Base-by-base conservation (phyloP, 2,329 filamentous ascomycete species). In the Aureobasidium sp. region DNA sequence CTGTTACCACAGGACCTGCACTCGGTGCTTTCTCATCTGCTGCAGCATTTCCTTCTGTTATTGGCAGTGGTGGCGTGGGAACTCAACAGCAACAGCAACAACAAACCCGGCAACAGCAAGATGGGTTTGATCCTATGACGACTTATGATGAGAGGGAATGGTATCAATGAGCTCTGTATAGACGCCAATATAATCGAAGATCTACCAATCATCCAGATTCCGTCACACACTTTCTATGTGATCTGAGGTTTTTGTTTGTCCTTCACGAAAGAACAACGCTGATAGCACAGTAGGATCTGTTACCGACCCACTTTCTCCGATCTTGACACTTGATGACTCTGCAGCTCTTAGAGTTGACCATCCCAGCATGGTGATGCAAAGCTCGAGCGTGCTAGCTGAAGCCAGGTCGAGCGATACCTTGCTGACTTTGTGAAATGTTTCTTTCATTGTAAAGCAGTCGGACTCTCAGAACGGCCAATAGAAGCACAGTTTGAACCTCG, bases 131-230 rank as follows among this genome's bases (percentile, higher is more conserved):
- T 4, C 27, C 29, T 41, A 59, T 63, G 62, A 59, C 62, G 29
- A 60, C 24, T 60, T 63, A 63, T 47, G 48, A 63, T 34, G 62
- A 63, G 48, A 32, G 56, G 26, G 62, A 63, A 26, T 63, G 62
- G 62, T 63, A 63, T 50, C 62, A 63, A 39, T 63, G 60, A 62
- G 51, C 20, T 51, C 3, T 51, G 5, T 12, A 51, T 37, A 51
- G 39, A 27, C 1, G 7, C 34, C 10, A 12, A 46, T 46, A 46
- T 29, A 32, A 48, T 48, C 2, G 7, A n/a, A 48, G 13, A n/a
- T 10, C 13, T 48, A 7, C 2, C 46, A 26, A 5, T 15, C 46
- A 48, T 17, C 1, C 13, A n/a, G 12, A 20, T 44, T 17, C 7
- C 9, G 4, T 44, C 41, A 44, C 24, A 20, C 2, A 1, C 20